A percentile compares a stretch with the other conserved stretches of the same genome.
These are phyloP conservation scores for Draba incana DNA, from an alignment of 345 rosid species.

Conservation along the genomic window DNA sequence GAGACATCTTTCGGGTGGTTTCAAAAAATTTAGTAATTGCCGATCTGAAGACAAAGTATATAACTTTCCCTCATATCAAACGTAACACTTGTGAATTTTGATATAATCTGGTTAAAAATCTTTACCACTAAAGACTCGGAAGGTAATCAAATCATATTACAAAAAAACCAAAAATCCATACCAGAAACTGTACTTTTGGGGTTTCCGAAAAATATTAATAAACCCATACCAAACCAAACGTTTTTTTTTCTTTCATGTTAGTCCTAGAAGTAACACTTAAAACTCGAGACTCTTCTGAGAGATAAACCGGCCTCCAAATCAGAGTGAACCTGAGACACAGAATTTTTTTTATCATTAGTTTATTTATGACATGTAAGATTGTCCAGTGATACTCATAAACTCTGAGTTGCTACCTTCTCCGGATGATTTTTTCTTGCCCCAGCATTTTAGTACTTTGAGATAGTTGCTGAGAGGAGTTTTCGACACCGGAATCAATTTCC, in stretches of 20 bases:
- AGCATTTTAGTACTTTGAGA: slow-evolving; percentile 27
- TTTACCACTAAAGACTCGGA: slow-evolving; percentile 3
- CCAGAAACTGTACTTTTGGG: slow-evolving; percentile 34
- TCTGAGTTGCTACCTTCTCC: slow-evolving; percentile 35
- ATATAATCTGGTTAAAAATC: slow-evolving; percentile 5
- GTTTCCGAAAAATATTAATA: slow-evolving; percentile 25
- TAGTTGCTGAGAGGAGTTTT: slow-evolving; percentile 49
- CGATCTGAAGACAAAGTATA: too few relatives aligned
- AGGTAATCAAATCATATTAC: slow-evolving; percentile 18
- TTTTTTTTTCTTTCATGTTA: slow-evolving; percentile 17
- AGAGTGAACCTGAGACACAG: slow-evolving; percentile 32
- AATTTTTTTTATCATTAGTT: neutral
- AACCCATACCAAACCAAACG: slow-evolving; percentile 33
- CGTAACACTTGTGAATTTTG: neutral
- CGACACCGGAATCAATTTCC: slow-evolving; percentile 78
- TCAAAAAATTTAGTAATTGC: too few relatives aligned
- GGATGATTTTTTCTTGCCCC: slow-evolving; percentile 41
- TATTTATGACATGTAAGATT: neutral
- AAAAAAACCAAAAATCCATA: slow-evolving; percentile 11
- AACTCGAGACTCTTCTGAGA: neutral
- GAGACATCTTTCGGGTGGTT: too few relatives aligned
- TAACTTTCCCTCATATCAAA: too few relatives aligned
- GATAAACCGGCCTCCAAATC: slow-evolving; percentile 25
- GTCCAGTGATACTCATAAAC: neutral
- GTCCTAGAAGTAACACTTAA: slow-evolving; percentile 35